Evolutionary conservation across 2,329 filamentous ascomycete species (phyloP).

Genomic region (Allantophomopsis cytisporea): DNA sequence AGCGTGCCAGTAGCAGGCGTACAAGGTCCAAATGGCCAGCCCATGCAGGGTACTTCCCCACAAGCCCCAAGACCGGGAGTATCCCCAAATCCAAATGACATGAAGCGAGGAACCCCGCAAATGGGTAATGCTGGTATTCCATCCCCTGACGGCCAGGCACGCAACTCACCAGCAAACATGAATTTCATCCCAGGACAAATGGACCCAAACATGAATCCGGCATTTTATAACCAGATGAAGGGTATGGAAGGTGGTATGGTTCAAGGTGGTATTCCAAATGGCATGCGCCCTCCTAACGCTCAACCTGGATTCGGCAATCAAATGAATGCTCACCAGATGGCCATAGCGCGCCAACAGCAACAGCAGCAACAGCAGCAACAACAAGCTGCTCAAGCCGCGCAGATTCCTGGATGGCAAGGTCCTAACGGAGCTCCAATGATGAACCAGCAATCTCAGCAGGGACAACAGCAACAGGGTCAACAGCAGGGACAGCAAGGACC

Average conservation of each 20-base stretch:
- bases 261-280: constrained; percentile 42
- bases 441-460: constrained; percentile 29
- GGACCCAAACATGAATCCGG: constrained; percentile 44
- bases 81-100: constrained; percentile 66
- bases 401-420: constrained; percentile 16
- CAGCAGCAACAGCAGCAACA: constrained; percentile 20
- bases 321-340: constrained; percentile 44
- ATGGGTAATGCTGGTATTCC: constrained; percentile 51
- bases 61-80: constrained; percentile 52
- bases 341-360: constrained; percentile 38
- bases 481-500: no score
- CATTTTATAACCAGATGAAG: constrained; percentile 42
- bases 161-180: constrained; percentile 50
- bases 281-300: constrained; percentile 56
- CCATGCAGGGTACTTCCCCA: constrained; percentile 57
- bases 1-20: constrained; percentile 36
- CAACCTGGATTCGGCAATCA: constrained; percentile 45
- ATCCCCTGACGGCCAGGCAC: constrained; percentile 57
- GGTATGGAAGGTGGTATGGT: constrained; percentile 38
- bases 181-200: constrained; percentile 50
- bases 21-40: constrained; percentile 41
- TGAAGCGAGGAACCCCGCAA: constrained; percentile 66
- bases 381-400: constrained; percentile 14
- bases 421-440: constrained; percentile 28
- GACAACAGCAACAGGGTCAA: constrained; percentile 6